phyloP scores from a whole-genome alignment of 371 early-diverging fungal genomes.

The Actinomortierella ambigua region DNA sequence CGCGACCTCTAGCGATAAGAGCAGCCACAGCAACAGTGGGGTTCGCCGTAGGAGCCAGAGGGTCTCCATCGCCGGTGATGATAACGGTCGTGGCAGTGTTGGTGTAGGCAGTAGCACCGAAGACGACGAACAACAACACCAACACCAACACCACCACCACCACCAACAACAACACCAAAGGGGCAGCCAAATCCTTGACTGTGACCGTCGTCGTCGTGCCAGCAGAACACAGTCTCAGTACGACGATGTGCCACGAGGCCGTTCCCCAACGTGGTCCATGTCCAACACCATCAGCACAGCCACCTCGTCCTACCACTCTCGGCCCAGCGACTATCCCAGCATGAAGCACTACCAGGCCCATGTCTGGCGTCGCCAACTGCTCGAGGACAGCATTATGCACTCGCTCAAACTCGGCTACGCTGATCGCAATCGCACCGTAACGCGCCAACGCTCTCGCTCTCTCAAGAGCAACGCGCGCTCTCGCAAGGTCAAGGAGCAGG shows the following conservation, averaged over 20 bases:
- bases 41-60: background rate
- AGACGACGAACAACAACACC: background rate
- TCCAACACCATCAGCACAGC: constrained; percentile 32
- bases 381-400: constrained; percentile 46
- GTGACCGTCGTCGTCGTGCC: too few relatives aligned
- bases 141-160: background rate
- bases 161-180: background rate
- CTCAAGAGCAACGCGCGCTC: constrained; percentile 12
- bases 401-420: constrained; percentile 38
- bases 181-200: too few relatives aligned
- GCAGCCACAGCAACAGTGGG: background rate
- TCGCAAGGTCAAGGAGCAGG: constrained; percentile 25
- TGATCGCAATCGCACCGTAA: constrained; percentile 15
- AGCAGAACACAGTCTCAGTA: constrained; percentile 1
- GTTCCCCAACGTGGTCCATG: constrained; percentile 28
- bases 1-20: constrained; percentile 10
- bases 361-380: constrained; percentile 36
- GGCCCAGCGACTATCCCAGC: constrained; percentile 21
- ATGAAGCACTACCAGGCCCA: constrained; percentile 30
- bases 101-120: too few relatives aligned
- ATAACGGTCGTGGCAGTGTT: too few relatives aligned
- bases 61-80: background rate
- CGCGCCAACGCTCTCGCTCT: constrained; percentile 15
- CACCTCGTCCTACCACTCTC: constrained; percentile 23
- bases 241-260: constrained; percentile 33